These are phyloP conservation scores for Penicillium roqueforti DNA, from an alignment of 495 filamentous ascomycete genomes.

Conservation along the genomic window DNA sequence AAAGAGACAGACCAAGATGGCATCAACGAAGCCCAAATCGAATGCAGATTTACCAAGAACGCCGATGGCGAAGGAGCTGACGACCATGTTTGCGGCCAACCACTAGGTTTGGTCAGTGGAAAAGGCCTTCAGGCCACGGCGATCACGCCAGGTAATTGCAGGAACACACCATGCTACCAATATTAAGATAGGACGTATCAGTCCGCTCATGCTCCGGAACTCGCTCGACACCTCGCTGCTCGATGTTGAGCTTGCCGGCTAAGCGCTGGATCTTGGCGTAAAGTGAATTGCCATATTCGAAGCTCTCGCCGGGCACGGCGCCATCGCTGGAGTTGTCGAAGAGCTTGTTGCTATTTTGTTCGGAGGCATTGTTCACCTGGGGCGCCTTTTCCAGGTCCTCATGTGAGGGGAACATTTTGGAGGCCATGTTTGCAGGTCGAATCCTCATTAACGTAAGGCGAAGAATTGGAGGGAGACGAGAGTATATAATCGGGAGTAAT, in stretches of 20 bases:
- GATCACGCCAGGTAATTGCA: slow-evolving; percentile 12
- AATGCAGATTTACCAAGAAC: slow-evolving; percentile 66
- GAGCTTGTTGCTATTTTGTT: slow-evolving; percentile 20
- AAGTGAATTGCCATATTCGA: slow-evolving; percentile 55
- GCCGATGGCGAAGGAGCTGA: slow-evolving; percentile 77
- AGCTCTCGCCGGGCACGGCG: slow-evolving; percentile 58
- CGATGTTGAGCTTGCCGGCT: slow-evolving; percentile 65
- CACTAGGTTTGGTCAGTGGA: slow-evolving; percentile 53
- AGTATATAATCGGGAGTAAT: slow-evolving; percentile 3
- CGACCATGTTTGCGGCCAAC: slow-evolving; percentile 80
- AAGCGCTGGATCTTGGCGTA: slow-evolving; percentile 67
- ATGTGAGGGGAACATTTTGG: slow-evolving; percentile 25
- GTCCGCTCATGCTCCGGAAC: slow-evolving; percentile 71
- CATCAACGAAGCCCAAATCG: slow-evolving; percentile 67
- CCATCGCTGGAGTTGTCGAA: slow-evolving; percentile 46
- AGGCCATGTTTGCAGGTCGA: slow-evolving; percentile 10
- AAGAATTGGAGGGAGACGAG: not conserved
- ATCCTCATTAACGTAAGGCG: slow-evolving; percentile 9
- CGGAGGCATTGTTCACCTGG: slow-evolving; percentile 34
- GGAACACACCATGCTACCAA: slow-evolving; percentile 67
- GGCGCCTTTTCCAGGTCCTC: slow-evolving; percentile 41
- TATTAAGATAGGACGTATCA: slow-evolving; percentile 60
- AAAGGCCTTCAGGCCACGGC: slow-evolving; percentile 6
- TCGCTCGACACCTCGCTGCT: slow-evolving; percentile 76
- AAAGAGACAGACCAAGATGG: slow-evolving; percentile 71